These are phyloP conservation scores for Raphanus raphanistrum DNA, from an alignment of 345 rosid species.

Conservation along the genomic window DNA sequence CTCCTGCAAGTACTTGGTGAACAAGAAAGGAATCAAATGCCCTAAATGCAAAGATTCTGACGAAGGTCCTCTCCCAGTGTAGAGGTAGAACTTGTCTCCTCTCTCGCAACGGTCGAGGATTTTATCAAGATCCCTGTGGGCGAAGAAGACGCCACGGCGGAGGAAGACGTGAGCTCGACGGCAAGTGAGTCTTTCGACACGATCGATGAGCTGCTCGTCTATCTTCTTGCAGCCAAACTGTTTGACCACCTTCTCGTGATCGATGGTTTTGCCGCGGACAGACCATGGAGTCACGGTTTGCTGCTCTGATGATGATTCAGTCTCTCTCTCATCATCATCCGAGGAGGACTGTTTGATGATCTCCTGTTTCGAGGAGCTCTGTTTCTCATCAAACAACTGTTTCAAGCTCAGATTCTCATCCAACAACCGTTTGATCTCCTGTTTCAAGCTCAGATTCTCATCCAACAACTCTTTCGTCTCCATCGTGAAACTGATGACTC, in stretches of 20 bases:
- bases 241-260: slow-evolving; percentile 89
- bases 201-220: slow-evolving; percentile 54
- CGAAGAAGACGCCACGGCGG: slow-evolving; percentile 90
- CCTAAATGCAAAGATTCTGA: slow-evolving; percentile 47
- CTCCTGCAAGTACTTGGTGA: slow-evolving; percentile 85
- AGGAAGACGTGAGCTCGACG: slow-evolving; percentile 78
- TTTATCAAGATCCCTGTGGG: slow-evolving; percentile 84
- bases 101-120: slow-evolving; percentile 72
- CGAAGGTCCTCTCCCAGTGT: too few relatives aligned
- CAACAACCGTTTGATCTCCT: too few relatives aligned
- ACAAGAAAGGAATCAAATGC: slow-evolving; percentile 92
- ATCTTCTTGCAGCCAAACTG: slow-evolving; percentile 85
- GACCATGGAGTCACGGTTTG: slow-evolving; percentile 92
- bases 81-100: slow-evolving; percentile 38
- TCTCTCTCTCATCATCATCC: too few relatives aligned
- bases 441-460: too few relatives aligned
- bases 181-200: slow-evolving; percentile 72
- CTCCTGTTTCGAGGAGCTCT: too few relatives aligned
- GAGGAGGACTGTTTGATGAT: too few relatives aligned
- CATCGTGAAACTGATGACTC: too few relatives aligned
- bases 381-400: too few relatives aligned
- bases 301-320: slow-evolving; percentile 33
- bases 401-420: too few relatives aligned
- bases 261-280: slow-evolving; percentile 76
- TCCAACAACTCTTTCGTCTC: too few relatives aligned